Evolutionary conservation across 2,329 filamentous ascomycete species (phyloP).

Genomic region (Colletotrichum filicis): DNA sequence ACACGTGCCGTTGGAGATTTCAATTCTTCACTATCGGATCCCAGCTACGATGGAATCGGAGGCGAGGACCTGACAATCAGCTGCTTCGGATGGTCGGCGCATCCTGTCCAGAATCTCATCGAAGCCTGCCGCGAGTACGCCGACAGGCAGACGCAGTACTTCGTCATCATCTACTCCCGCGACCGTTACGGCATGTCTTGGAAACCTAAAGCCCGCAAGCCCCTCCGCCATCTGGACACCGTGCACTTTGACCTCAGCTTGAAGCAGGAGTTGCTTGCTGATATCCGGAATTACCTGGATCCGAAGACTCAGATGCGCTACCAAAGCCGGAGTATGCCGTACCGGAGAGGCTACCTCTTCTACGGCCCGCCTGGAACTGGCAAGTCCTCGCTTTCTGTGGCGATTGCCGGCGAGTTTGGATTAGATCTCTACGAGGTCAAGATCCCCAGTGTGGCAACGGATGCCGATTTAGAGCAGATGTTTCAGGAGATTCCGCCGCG

Average conservation of each 20-base stretch:
- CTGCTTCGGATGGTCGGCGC: slow-evolving; percentile 62
- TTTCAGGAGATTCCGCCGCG: slow-evolving; percentile 63
- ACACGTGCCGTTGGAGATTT: slow-evolving; percentile 53
- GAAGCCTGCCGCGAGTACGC: slow-evolving; percentile 59
- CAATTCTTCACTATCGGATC: slow-evolving; percentile 49
- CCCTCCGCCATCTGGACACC: slow-evolving; percentile 60
- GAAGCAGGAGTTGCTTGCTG: slow-evolving; percentile 59
- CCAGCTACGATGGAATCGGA: slow-evolving; percentile 56
- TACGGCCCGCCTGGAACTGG: slow-evolving; percentile 72
- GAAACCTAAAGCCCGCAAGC: slow-evolving; percentile 60
- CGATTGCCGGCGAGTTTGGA: slow-evolving; percentile 61
- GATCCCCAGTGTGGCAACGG: slow-evolving; percentile 59
- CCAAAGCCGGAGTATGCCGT: slow-evolving; percentile 62
- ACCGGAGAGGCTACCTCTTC: slow-evolving; percentile 67
- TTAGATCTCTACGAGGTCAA: slow-evolving; percentile 62
- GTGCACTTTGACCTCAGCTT: slow-evolving; percentile 59
- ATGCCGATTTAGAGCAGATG: slow-evolving; percentile 60
- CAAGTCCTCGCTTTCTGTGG: slow-evolving; percentile 66
- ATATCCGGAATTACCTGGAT: slow-evolving; percentile 64
- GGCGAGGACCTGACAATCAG: slow-evolving; percentile 59
- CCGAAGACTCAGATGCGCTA: slow-evolving; percentile 66
- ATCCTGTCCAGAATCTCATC: slow-evolving; percentile 58
- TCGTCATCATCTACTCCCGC: slow-evolving; percentile 59
- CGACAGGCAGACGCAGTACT: slow-evolving; percentile 59
- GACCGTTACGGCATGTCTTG: slow-evolving; percentile 58